Evolutionary conservation across 495 filamentous ascomycete genomes (phyloP), one percentile per base, ranked within the genome.

Genomic region (Penicillium malachiteum): DNA sequence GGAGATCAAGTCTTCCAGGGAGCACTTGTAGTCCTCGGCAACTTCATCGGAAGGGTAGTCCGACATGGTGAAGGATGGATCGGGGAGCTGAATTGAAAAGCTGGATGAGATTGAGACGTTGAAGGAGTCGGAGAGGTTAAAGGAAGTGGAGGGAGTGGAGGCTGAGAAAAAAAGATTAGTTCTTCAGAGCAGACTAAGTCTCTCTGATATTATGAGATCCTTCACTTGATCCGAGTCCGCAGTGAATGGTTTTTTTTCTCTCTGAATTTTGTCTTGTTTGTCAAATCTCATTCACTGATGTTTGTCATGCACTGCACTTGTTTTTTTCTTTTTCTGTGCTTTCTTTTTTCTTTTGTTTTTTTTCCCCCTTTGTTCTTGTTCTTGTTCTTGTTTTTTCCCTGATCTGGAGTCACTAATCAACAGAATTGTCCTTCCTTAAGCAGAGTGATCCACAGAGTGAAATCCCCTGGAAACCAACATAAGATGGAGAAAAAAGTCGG

Each of bases 1-100:
- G 61, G 85, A 81, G 52, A 86, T 87, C 63, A 98, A 79, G 74
- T 96, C 94, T 72, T 93, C 87, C 64, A 98, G 81, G 48, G 94
- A 94, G 58, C 90, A 87, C 65, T 86, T 88, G 80, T 95, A 98
- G 78, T 97, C 95, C 71, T 92, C 87, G 55, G 92, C 93, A 59
- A 97, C 90, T 70, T 96, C 92, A 67, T 89, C 91, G 50, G 90
- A 93, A 60, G 84, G 77, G 54, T 85, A 77, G 47, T 82, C 81
- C 48, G 80, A 84, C 90, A 95, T 96, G 77, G 63, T 81, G 78
- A 67, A 69, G 44, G 53, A 4, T 26, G 21, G 4, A 26, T 26
- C 4, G 21, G 21, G 21, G 4, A 26, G 34, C 2, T 7, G 34
- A 10, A 13, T 13, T 7, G 12, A 10, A 5, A 9, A 13, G 34